phyloP scores from a whole-genome alignment of 2,329 filamentous ascomycete genomes.

The Aspergillus floridensis region DNA sequence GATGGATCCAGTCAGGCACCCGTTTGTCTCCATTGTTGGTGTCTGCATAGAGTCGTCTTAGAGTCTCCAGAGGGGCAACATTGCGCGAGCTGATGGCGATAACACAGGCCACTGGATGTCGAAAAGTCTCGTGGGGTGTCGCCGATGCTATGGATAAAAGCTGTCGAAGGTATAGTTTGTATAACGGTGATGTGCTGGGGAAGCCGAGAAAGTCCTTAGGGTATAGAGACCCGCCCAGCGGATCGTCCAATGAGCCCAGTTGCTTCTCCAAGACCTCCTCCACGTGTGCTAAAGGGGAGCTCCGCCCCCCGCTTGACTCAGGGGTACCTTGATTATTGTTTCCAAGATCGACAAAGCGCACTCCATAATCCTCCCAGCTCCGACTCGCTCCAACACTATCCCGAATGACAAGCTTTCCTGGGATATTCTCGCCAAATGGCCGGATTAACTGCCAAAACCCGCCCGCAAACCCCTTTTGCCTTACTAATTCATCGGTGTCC shows the following conservation, averaged over 20 bases:
- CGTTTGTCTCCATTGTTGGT: conserved; percentile 74
- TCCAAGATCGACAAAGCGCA: conserved; percentile 74
- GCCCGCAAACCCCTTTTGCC: conserved; percentile 77
- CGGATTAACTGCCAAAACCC: conserved; percentile 82
- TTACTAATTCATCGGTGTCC: conserved; percentile 77
- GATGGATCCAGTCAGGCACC: conserved; percentile 81
- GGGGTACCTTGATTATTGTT: conserved; percentile 39
- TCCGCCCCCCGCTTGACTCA: conserved; percentile 39
- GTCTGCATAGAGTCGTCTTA: conserved; percentile 78
- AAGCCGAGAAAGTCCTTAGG: conserved; percentile 31
- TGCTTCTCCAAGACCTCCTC: conserved; percentile 80
- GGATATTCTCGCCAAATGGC: conserved; percentile 84
- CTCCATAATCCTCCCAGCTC: conserved; percentile 82
- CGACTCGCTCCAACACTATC: conserved; percentile 85
- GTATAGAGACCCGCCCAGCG: conserved; percentile 26
- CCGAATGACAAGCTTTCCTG: conserved; percentile 83
- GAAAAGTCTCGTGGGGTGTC: conserved; percentile 85
- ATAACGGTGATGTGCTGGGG: conserved; percentile 68
- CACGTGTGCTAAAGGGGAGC: conserved; percentile 55
- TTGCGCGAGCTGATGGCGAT: conserved; percentile 94
- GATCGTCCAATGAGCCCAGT: conserved; percentile 69
- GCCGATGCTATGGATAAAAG: conserved; percentile 76
- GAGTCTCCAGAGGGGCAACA: conserved; percentile 76
- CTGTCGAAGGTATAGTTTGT: conserved; percentile 78
- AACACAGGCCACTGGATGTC: conserved; percentile 89